Evolutionary conservation across 768 basidiomycete genomes (phyloP).

Genomic region (Leccinum boreale): DNA sequence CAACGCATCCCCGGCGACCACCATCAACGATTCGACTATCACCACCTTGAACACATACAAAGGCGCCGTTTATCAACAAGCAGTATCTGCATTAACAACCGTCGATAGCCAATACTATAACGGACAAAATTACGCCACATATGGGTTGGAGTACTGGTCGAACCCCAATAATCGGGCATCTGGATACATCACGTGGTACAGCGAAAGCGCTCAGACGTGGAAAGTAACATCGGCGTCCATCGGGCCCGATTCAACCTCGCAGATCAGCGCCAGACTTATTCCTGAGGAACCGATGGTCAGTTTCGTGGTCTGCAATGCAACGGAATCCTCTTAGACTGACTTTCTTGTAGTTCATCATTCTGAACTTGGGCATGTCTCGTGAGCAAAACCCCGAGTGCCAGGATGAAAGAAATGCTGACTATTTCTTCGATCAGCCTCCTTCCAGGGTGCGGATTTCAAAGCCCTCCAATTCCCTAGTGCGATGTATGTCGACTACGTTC

Average conservation of each 20-base stretch:
- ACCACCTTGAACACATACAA: constrained; percentile 65
- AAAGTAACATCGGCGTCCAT: constrained; percentile 60
- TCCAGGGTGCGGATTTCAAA: constrained; percentile 70
- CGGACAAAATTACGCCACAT: constrained; percentile 51
- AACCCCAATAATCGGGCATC: constrained; percentile 59
- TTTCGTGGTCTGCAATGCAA: constrained; percentile 10
- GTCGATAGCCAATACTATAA: constrained; percentile 56
- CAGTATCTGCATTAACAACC: constrained; percentile 60
- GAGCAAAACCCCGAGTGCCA: constrained; percentile 17
- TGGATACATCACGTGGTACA: constrained; percentile 87
- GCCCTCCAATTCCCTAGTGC: constrained; percentile 73
- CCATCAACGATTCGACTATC: constrained; percentile 47
- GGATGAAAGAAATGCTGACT: constrained; percentile 1
- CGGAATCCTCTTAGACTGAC: constrained; percentile 3
- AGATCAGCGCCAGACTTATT: constrained; percentile 64
- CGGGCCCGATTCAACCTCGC: constrained; percentile 56
- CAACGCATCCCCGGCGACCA: constrained; percentile 48
- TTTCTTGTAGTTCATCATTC: constrained; percentile 61
- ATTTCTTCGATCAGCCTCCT: constrained; percentile 41
- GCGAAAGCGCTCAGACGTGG: constrained; percentile 68
- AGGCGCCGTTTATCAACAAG: constrained; percentile 74
- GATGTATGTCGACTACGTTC: constrained; percentile 89
- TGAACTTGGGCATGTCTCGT: constrained; percentile 83
- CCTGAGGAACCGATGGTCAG: constrained; percentile 93
- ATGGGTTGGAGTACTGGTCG: constrained; percentile 81